Conservation (phyloP, 2,329 filamentous ascomycete genomes). For the Clonostachys chloroleuca region DNA sequence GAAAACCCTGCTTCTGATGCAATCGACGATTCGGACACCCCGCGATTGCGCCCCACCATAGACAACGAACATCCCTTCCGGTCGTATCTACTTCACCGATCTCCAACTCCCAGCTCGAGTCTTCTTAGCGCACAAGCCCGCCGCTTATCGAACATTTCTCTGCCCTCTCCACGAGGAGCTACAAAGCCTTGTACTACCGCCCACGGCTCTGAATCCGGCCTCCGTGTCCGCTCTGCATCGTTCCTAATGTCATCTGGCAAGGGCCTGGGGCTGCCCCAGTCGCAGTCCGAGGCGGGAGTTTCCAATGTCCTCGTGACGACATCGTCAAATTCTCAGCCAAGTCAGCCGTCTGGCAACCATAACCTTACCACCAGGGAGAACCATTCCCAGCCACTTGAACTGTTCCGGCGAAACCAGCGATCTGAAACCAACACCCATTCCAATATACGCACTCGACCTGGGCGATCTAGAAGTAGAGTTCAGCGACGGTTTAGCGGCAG, state of each 20-base stretch:
- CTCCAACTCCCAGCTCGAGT: conserved; percentile 39
- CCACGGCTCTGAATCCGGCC: conserved; percentile 50
- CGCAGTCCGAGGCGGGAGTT: conserved; percentile 45
- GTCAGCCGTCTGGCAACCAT: conserved; percentile 36
- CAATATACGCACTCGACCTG: conserved; percentile 38
- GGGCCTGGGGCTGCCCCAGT: conserved; percentile 20
- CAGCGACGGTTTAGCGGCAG: conserved; percentile 78
- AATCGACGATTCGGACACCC: conserved; percentile 44
- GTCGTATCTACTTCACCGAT: conserved; percentile 40
- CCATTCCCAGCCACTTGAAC: conserved; percentile 32
- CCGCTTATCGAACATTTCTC: conserved; percentile 67
- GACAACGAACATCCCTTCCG: conserved; percentile 6
- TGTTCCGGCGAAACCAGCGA: conserved; percentile 37
- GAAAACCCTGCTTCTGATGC: conserved; percentile 18
- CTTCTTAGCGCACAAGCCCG: conserved; percentile 51
- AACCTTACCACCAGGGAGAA: conserved; percentile 40
- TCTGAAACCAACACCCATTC: conserved; percentile 24
- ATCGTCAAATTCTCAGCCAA: conserved; percentile 32
- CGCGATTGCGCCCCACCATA: conserved; percentile 30
- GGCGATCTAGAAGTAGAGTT: conserved; percentile 61
- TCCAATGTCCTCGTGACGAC: conserved; percentile 46
- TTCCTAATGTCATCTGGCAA: conserved; percentile 42
- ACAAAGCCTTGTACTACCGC: conserved; percentile 39
- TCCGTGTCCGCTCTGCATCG: conserved; percentile 33
- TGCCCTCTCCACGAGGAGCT: conserved; percentile 55